A percentile compares a stretch with the other conserved stretches of the same genome.
phyloP scores from a whole-genome alignment of 495 filamentous ascomycete genomes.

The Neurospora sp. region DNA sequence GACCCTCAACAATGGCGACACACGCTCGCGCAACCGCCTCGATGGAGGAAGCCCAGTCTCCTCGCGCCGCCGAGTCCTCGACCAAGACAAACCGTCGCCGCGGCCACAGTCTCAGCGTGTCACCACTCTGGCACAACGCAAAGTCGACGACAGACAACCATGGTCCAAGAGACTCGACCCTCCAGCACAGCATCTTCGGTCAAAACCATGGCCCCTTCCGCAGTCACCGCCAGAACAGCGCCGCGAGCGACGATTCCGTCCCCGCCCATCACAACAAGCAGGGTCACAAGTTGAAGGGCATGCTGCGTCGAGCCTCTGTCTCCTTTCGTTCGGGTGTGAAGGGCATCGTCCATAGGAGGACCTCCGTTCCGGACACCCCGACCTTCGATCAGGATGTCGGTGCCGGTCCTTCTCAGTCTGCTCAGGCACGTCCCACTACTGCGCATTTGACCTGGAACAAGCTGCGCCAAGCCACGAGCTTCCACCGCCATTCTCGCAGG shows the following conservation, averaged over 20 bases:
- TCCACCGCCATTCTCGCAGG: constrained; percentile 33
- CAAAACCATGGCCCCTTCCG: not conserved
- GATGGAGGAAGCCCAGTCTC: not conserved
- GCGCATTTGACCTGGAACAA: constrained; percentile 38
- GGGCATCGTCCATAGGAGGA: constrained; percentile 35
- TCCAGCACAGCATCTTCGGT: not conserved
- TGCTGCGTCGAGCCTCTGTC: constrained; percentile 40
- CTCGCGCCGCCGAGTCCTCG: not conserved
- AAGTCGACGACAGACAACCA: not conserved
- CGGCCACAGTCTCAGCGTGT: not conserved
- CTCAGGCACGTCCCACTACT: constrained; percentile 27
- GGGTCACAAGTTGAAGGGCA: constrained; percentile 26
- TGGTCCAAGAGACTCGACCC: not conserved
- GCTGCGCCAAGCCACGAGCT: constrained; percentile 39
- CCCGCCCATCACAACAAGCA: constrained; percentile 10
- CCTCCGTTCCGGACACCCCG: constrained; percentile 32
- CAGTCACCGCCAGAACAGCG: not conserved
- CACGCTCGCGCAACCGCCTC: not conserved
- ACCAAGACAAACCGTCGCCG: not conserved
- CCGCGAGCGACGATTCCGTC: constrained; percentile 5
- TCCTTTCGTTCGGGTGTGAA: constrained; percentile 32
- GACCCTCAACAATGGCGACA: not conserved
- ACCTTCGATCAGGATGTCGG: constrained; percentile 20
- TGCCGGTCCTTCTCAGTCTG: constrained; percentile 8
- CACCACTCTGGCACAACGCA: not conserved